A percentile compares a stretch with the other conserved stretches of the same genome.
Evolutionary conservation across 305 asterid species (phyloP).

Genomic region (Solanum chacoense): DNA sequence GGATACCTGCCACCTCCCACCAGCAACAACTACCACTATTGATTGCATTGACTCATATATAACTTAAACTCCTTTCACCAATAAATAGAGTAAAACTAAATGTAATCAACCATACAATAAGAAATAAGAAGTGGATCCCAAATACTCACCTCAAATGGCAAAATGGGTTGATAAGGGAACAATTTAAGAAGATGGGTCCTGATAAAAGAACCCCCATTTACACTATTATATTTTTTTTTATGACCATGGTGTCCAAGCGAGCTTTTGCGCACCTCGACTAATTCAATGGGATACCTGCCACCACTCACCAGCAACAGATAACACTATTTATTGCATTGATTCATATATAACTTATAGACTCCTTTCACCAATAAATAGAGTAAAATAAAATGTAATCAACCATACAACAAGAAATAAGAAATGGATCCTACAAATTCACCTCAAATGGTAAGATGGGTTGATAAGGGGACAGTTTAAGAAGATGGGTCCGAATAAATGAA

Average conservation of each 20-base stretch:
- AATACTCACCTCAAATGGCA: conserved; percentile 60
- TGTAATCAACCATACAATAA: background rate
- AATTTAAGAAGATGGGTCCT: conserved; percentile 18
- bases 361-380: too few species aligned
- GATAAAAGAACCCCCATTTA: conserved; percentile 60
- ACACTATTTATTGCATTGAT: too few species aligned
- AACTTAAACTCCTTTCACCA: background rate
- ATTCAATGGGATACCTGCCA: too few species aligned
- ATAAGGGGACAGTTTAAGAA: conserved; percentile 29
- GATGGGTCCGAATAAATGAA: conserved; percentile 48
- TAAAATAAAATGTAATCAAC: background rate
- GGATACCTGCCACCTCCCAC: too few species aligned
- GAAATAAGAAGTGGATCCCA: background rate
- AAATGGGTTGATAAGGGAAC: conserved; percentile 13
- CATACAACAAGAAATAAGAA: background rate
- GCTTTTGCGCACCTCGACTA: too few species aligned
- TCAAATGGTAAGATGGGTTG: conserved; percentile 69
- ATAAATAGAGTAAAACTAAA: background rate
- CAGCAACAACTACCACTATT: too few species aligned
- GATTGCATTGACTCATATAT: background rate
- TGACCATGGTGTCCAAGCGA: too few species aligned
- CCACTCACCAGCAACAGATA: too few species aligned
- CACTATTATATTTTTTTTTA: too few species aligned
- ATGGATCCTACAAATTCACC: background rate
- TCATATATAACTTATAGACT: too few species aligned